Evolutionary conservation across 2,329 filamentous ascomycete genomes (phyloP), one percentile per base, ranked within the genome.

Genomic region (Nectriaceae sp.): DNA sequence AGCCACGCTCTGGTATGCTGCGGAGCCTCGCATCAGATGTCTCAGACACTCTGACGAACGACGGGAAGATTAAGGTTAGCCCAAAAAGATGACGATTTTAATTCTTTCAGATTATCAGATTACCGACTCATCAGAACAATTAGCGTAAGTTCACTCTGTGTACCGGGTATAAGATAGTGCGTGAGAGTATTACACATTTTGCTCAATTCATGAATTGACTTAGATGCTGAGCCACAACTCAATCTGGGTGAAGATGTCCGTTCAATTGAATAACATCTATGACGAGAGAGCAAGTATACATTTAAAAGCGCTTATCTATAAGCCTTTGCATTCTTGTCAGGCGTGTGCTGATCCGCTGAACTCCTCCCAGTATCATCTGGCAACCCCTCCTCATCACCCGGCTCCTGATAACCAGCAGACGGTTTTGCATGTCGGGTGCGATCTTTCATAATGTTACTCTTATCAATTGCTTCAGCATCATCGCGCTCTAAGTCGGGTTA

Each of bases 381-480:
- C 21, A 49, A 33, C 3, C 47, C 47, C 38, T 49, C 47, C 6
- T 68, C 65, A 20, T 72, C 69, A 0, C 65, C 66, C 1, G 67
- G 67, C 57, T 70, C 65, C 1, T 51, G 46, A 36, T 72, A 73
- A 0, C 49, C 53, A 1, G 61, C 57, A 10, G 21, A 22, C 1
- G 59, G 55, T 35, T 63, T 50, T 4, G 69, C 67, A 13, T 61
- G 58, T 13, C 69, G 66, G 2, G 69, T 71, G 3, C 67, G 64
- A 18, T 65, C 62, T 3, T 59, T 54, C 4, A 73, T 49, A n/a
- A 71, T 71, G 40, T 72, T 72, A 19, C 53, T 55, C 29, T 62
- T 44, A 29, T 72, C 66, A 31, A 73, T 71, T 2, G 68, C 70
- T 1, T 71, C 68, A 19, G 50, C 62, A 3, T 73, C 69, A 22